phyloP scores from a whole-genome alignment of 805 yeast genomes.

The Teunomyces funiuensis region DNA sequence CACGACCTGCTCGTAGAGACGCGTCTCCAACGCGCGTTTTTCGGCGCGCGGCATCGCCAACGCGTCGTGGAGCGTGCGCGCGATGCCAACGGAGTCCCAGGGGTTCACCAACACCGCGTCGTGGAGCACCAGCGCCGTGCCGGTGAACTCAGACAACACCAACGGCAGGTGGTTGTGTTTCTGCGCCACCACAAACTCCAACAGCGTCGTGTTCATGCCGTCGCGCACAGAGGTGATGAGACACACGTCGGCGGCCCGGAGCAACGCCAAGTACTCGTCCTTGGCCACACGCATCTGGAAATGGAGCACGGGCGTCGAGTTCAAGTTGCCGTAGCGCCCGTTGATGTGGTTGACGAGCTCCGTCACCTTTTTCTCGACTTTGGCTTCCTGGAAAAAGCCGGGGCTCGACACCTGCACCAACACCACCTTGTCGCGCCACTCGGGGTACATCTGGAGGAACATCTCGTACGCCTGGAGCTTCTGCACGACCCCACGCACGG shows the following conservation, averaged over 20 bases:
- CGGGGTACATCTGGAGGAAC: slow-evolving; percentile 87
- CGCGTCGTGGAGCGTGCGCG: slow-evolving; percentile 74
- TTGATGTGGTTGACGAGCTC: slow-evolving; percentile 83
- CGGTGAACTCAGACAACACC: slow-evolving; percentile 90
- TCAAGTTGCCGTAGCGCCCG: slow-evolving; percentile 77
- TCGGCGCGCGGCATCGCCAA: slow-evolving; percentile 53
- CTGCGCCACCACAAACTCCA: slow-evolving; percentile 89
- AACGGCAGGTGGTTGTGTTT: slow-evolving; percentile 72
- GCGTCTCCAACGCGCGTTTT: slow-evolving; percentile 47
- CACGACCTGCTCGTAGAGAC: slow-evolving; percentile 62
- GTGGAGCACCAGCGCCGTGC: slow-evolving; percentile 68
- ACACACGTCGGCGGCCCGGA: slow-evolving; percentile 88
- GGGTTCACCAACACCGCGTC: slow-evolving; percentile 89
- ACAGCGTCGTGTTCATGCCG: slow-evolving; percentile 93
- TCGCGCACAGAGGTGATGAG: slow-evolving; percentile 89
- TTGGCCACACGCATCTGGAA: slow-evolving; percentile 86
- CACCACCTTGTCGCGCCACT: slow-evolving; percentile 84
- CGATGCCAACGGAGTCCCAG: slow-evolving; percentile 94
- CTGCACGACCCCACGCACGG: slow-evolving; percentile 91
- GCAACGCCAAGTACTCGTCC: slow-evolving; percentile 84
- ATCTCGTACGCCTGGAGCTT: slow-evolving; percentile 88
- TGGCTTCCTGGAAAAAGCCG: slow-evolving; percentile 57
- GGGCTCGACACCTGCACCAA: slow-evolving; percentile 91
- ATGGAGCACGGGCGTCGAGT: slow-evolving; percentile 86
- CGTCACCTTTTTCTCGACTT: slow-evolving; percentile 75